These are phyloP conservation scores for Chrysopogon serrulatus DNA, from an alignment of 176 grass and related monocot genomes.

Conservation along the genomic window DNA sequence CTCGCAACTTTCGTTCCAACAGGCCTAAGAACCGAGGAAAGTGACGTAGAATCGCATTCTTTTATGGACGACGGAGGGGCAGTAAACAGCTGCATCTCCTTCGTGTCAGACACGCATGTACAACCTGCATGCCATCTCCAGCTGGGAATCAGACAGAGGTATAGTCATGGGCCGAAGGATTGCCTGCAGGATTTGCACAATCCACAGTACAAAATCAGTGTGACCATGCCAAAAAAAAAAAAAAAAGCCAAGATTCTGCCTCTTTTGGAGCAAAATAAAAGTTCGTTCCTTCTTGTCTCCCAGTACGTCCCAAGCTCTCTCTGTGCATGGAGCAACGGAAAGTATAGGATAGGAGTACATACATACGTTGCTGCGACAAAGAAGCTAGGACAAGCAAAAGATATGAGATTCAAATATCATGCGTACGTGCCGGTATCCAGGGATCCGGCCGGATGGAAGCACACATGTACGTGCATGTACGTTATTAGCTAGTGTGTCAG, in stretches of 20 bases:
- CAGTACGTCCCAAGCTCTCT: neutral
- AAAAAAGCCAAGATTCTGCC: conserved; percentile 35
- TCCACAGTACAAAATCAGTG: conserved; percentile 14
- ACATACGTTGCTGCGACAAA: neutral
- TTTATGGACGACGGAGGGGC: neutral
- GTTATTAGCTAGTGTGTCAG: neutral
- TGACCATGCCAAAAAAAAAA: no score
- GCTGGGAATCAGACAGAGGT: neutral
- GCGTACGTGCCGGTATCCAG: neutral
- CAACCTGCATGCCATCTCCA: neutral
- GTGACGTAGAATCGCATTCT: no score
- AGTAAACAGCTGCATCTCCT: neutral
- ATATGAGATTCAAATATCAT: neutral
- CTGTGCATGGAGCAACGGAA: neutral
- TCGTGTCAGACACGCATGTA: neutral
- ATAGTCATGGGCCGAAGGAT: conserved; percentile 21
- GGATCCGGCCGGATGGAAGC: neutral
- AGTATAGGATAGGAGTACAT: neutral
- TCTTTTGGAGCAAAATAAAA: conserved; percentile 31
- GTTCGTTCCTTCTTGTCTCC: neutral
- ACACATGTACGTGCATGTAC: neutral
- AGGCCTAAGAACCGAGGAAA: no score
- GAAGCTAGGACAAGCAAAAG: neutral
- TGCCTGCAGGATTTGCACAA: conserved; percentile 3
- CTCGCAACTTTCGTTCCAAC: no score